Percentiles rank a stretch among this genome's conserved stretches.
These are phyloP conservation scores for Solanum arcanum DNA, from an alignment of 257 asterid species.

Conservation along the genomic window DNA sequence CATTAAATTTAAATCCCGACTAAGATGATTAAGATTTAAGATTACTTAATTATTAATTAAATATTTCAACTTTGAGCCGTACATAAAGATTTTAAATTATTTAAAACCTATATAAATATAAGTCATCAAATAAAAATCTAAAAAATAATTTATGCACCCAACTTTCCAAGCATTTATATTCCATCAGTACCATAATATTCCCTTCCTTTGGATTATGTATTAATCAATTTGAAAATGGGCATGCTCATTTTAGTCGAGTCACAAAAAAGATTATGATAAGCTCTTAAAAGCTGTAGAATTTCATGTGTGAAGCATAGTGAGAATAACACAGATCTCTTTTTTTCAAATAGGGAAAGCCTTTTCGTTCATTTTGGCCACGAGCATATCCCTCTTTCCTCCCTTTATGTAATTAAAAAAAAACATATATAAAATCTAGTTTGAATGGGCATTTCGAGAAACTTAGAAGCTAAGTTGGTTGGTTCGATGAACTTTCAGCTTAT, in stretches of 20 bases:
- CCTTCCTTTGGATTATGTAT: background rate
- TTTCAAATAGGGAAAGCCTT: too few relatives aligned
- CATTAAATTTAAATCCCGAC: background rate
- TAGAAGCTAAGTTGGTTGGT: background rate
- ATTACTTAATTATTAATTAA: background rate
- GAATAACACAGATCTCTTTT: too few relatives aligned
- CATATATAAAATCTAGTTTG: background rate
- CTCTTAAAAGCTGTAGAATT: too few relatives aligned
- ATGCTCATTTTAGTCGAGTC: too few relatives aligned
- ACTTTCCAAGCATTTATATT: background rate
- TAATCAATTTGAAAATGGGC: too few relatives aligned
- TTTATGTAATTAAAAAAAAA: too few relatives aligned
- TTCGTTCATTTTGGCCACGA: background rate
- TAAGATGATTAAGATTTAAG: background rate
- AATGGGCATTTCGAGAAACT: too few relatives aligned
- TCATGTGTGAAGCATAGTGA: too few relatives aligned
- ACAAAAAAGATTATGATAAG: too few relatives aligned
- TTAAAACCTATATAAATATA: background rate
- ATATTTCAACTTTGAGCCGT: background rate
- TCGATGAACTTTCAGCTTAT: background rate
- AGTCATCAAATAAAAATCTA: background rate
- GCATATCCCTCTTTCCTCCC: background rate
- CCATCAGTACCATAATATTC: background rate
- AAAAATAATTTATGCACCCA: background rate
- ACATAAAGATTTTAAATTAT: background rate